A percentile compares a stretch with the other conserved stretches of the same genome.
phyloP scores from a whole-genome alignment of 2,329 filamentous ascomycete genomes.

The Alternaria atra region DNA sequence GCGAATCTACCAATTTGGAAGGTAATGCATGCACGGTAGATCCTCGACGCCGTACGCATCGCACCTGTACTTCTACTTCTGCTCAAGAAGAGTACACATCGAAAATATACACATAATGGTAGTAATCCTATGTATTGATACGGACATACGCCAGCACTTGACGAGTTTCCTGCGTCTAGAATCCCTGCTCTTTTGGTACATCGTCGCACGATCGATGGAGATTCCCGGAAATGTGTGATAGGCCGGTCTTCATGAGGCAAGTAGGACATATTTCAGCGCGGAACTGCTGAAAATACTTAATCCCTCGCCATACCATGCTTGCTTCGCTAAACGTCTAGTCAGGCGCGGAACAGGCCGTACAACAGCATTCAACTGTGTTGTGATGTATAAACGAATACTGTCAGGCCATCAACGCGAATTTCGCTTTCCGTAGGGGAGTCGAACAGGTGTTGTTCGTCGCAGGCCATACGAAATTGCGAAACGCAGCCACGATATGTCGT shows the following conservation, averaged over 20 bases:
- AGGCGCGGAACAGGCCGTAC: too few relatives aligned
- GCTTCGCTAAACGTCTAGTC: too few relatives aligned
- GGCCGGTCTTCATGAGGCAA: background rate
- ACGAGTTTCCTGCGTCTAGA: background rate
- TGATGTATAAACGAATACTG: background rate
- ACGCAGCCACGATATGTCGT: slow-evolving; percentile 30
- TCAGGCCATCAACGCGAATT: background rate
- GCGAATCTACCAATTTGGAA: background rate
- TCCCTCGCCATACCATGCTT: background rate
- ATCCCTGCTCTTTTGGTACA: background rate
- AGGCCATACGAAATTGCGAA: slow-evolving; percentile 11
- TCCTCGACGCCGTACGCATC: background rate
- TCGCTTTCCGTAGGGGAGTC: background rate
- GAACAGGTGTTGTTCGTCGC: background rate
- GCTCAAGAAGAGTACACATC: background rate
- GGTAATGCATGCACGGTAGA: background rate
- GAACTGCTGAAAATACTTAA: background rate
- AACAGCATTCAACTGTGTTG: background rate
- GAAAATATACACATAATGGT: background rate
- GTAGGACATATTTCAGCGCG: background rate
- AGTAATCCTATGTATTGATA: background rate
- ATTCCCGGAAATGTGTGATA: background rate
- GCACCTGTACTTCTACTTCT: background rate
- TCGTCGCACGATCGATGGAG: background rate
- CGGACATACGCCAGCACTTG: background rate